These are phyloP conservation scores for Candida adriatica DNA, from an alignment of 805 yeast genomes.

Conservation along the genomic window DNA sequence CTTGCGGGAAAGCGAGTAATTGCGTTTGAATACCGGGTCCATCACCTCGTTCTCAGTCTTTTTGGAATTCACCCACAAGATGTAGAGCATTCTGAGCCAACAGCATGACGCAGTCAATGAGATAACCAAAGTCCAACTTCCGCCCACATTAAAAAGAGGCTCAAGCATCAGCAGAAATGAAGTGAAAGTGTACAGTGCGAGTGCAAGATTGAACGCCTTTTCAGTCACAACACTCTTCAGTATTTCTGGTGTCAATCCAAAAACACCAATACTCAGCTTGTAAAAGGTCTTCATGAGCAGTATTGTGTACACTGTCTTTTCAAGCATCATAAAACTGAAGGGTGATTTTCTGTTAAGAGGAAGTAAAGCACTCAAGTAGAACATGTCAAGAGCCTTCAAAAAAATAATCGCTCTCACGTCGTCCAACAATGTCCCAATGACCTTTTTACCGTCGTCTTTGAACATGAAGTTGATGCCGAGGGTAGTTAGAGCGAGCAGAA, in stretches of 20 bases:
- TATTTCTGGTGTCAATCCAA: constrained; percentile 7
- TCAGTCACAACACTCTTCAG: too few species aligned
- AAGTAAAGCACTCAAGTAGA: background rate
- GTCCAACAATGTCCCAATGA: constrained; percentile 10
- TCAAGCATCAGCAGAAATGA: constrained; percentile 21
- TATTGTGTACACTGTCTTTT: constrained; percentile 2
- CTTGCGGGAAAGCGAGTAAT: constrained; percentile 6
- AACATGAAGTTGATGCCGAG: constrained; percentile 2
- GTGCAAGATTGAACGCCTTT: too few species aligned
- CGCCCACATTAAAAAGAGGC: background rate
- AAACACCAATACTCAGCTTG: constrained; percentile 12
- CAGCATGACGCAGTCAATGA: too few species aligned
- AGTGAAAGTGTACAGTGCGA: constrained; percentile 1
- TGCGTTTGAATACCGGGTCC: constrained; percentile 11
- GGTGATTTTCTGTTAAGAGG: background rate
- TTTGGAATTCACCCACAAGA: constrained; percentile 13
- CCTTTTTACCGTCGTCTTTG: constrained; percentile 2
- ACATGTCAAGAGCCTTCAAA: background rate
- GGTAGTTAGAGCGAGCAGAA: constrained; percentile 1
- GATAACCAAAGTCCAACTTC: constrained; percentile 10
- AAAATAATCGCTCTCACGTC: constrained; percentile 5
- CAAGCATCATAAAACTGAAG: background rate
- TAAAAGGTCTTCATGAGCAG: constrained; percentile 3
- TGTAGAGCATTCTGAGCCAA: constrained; percentile 17
- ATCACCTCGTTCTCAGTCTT: constrained; percentile 9